phyloP scores from a whole-genome alignment of 2,329 filamentous ascomycete genomes.

The Phaeosphaeriaceae sp. region DNA sequence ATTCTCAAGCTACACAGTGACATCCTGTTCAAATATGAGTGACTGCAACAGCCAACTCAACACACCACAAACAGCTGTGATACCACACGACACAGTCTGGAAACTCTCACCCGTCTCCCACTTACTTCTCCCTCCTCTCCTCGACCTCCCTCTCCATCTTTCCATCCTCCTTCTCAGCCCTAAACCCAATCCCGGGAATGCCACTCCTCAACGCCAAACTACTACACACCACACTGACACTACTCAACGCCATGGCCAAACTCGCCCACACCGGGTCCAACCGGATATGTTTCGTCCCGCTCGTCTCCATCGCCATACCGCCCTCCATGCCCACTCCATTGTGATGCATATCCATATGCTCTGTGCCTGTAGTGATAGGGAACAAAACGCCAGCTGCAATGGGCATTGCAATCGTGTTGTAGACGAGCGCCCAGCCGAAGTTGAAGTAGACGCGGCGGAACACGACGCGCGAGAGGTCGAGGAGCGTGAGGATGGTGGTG shows the following conservation, averaged over 20 bases:
- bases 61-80: not conserved
- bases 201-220: slow-evolving; percentile 72
- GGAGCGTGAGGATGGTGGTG: slow-evolving; percentile 72
- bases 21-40: not conserved
- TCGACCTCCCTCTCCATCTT: not conserved
- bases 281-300: slow-evolving; percentile 62
- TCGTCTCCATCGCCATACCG: slow-evolving; percentile 46
- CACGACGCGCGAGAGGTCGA: slow-evolving; percentile 73
- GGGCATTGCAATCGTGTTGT: slow-evolving; percentile 80
- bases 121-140: not conserved
- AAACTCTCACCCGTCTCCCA: not conserved
- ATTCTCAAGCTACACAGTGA: not conserved
- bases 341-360: slow-evolving; percentile 54
- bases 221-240: slow-evolving; percentile 85
- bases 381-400: slow-evolving; percentile 83
- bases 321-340: slow-evolving; percentile 39
- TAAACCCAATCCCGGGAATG: slow-evolving; percentile 55
- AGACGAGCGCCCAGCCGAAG: slow-evolving; percentile 84
- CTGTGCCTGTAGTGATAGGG: slow-evolving; percentile 57
- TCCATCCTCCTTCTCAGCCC: slow-evolving; percentile 17
- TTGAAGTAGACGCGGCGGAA: slow-evolving; percentile 83
- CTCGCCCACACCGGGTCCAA: slow-evolving; percentile 86
- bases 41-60: not conserved
- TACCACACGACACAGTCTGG: not conserved
- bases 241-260: slow-evolving; percentile 91